These are phyloP conservation scores for Bipolaris zeicola DNA, from an alignment of 2,329 filamentous ascomycete genomes.

Conservation along the genomic window DNA sequence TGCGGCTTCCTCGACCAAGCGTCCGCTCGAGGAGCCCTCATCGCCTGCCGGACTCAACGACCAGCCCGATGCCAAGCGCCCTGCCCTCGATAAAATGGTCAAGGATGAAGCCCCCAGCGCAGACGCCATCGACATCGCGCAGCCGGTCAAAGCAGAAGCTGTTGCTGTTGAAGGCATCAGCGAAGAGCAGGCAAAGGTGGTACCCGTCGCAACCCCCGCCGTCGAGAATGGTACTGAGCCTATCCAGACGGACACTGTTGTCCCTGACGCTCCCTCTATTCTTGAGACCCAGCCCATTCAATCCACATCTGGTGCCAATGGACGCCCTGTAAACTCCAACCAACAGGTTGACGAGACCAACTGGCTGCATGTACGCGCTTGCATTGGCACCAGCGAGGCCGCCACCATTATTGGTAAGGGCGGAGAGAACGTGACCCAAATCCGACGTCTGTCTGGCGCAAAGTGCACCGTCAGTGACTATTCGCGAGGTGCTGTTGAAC, in stretches of 20 bases:
- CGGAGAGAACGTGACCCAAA: slow-evolving; percentile 97
- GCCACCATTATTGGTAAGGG: slow-evolving; percentile 98
- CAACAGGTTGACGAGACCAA: slow-evolving; percentile 82
- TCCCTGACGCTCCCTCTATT: slow-evolving; percentile 63
- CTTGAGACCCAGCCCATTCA: slow-evolving; percentile 64
- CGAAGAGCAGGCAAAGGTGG: slow-evolving; percentile 33
- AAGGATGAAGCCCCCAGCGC: slow-evolving; percentile 62
- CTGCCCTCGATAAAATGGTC: slow-evolving; percentile 88
- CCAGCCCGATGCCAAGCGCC: slow-evolving; percentile 95
- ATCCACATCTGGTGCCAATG: slow-evolving; percentile 60
- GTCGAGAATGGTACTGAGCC: slow-evolving; percentile 60
- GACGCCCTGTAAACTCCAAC: slow-evolving; percentile 54
- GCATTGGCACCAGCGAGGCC: slow-evolving; percentile 96
- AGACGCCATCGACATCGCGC: slow-evolving; percentile 55
- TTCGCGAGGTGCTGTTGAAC: slow-evolving; percentile 93
- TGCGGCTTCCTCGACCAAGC: slow-evolving; percentile 74
- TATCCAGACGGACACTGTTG: slow-evolving; percentile 71
- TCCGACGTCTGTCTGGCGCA: slow-evolving; percentile 90
- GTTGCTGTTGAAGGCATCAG: slow-evolving; percentile 43
- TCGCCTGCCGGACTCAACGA: slow-evolving; percentile 90
- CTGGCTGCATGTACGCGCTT: slow-evolving; percentile 96
- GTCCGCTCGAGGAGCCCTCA: slow-evolving; percentile 94
- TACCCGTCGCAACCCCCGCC: slow-evolving; percentile 33
- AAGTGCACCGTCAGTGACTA: slow-evolving; percentile 99
- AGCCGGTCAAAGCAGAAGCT: slow-evolving; percentile 44